Evolutionary conservation across 306 rosid species (phyloP).

Genomic region (Fragaria nilgerrensis): DNA sequence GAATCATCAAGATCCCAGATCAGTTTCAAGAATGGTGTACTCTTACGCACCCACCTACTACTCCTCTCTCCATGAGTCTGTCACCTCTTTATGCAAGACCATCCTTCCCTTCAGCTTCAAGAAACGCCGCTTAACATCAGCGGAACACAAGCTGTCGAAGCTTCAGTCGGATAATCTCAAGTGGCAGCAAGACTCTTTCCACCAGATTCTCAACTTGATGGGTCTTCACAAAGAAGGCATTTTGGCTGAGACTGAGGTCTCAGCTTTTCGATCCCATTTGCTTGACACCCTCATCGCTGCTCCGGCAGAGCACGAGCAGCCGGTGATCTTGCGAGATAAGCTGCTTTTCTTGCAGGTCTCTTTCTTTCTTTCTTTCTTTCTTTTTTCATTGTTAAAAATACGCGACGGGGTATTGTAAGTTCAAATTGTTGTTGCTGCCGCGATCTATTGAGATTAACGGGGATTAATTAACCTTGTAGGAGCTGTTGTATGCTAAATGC

Average conservation of each 20-base stretch:
- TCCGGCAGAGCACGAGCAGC: slow-evolving; percentile 59
- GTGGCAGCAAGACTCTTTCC: slow-evolving; percentile 98
- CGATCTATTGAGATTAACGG: background rate
- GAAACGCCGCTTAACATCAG: slow-evolving; percentile 51
- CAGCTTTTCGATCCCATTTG: slow-evolving; percentile 64
- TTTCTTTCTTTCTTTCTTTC: background rate
- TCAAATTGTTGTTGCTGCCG: background rate
- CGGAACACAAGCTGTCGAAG: slow-evolving; percentile 53
- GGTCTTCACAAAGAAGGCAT: slow-evolving; percentile 94
- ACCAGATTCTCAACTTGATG: slow-evolving; percentile 78
- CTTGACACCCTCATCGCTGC: slow-evolving; percentile 77
- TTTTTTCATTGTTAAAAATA: background rate
- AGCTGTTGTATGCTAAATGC: slow-evolving; percentile 80
- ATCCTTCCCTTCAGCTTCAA: slow-evolving; percentile 83
- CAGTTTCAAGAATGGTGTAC: slow-evolving; percentile 55
- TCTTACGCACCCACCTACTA: slow-evolving; percentile 85
- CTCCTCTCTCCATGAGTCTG: slow-evolving; percentile 84
- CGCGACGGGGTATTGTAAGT: background rate
- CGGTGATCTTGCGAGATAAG: slow-evolving; percentile 66
- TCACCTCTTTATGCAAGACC: slow-evolving; percentile 72
- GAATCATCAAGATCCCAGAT: background rate
- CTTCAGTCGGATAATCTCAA: slow-evolving; percentile 83
- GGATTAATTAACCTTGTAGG: slow-evolving; percentile 36
- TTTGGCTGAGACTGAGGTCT: slow-evolving; percentile 61
- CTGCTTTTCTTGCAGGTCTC: slow-evolving; percentile 73